A percentile compares a stretch with the other conserved stretches of the same genome.
Conservation (phyloP, 2,329 filamentous ascomycete genomes). For the Fusarium sp. region DNA sequence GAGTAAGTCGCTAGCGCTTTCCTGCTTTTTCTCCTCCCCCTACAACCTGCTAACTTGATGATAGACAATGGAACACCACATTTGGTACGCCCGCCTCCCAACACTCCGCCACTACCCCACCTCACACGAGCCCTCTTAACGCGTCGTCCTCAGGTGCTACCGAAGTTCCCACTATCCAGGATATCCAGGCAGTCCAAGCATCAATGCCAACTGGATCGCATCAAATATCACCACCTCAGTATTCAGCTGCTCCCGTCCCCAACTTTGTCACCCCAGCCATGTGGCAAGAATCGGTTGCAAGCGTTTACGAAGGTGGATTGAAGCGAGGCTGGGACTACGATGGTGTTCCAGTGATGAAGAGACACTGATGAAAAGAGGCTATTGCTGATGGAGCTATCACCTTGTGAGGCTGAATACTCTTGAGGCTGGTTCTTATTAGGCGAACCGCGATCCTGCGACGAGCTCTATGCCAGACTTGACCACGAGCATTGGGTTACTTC, state of each 20-base stretch:
- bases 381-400: conserved; percentile 13
- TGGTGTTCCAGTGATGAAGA: conserved; percentile 49
- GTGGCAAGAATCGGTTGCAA: conserved; percentile 79
- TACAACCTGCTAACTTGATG: conserved; percentile 9
- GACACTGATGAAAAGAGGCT: conserved; percentile 33
- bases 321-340: conserved; percentile 72
- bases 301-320: conserved; percentile 73
- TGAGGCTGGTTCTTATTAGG: conserved; percentile 25
- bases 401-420: conserved; percentile 12
- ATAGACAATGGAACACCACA: conserved; percentile 92
- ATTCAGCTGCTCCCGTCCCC: conserved; percentile 63
- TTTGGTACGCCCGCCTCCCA: conserved; percentile 75
- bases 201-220: conserved; percentile 59
- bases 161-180: conserved; percentile 65
- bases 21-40: not conserved
- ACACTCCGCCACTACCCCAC: conserved; percentile 48
- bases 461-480: not conserved
- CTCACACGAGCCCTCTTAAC: conserved; percentile 64
- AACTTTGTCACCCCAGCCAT: conserved; percentile 75
- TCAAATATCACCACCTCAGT: conserved; percentile 62
- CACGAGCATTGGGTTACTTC: not conserved
- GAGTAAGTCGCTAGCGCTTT: conserved; percentile 71
- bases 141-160: conserved; percentile 64
- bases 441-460: not conserved
- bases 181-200: conserved; percentile 61